Evolutionary conservation across 345 rosid genomes (phyloP), one percentile per base, ranked within the genome.

Genomic region (Euphorbia peplus): DNA sequence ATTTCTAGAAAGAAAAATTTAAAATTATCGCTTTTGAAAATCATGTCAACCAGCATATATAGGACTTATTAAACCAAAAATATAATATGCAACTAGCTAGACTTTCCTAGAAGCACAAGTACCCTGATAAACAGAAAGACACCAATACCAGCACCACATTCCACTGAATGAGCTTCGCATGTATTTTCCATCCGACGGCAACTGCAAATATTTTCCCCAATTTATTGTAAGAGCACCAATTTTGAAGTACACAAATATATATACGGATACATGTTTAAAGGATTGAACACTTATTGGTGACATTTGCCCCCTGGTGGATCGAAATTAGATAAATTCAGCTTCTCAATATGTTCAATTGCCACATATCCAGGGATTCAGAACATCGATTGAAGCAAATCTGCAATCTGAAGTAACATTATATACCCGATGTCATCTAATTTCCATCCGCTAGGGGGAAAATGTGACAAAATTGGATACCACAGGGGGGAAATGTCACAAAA

Each of bases 121-220:
- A 95, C 98, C 92, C 76, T 84, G 75, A 95, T 87, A 80, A 88
- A 79, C 76, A 95, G 80, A 67, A 86, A 95, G 32, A 95, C 96
- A 67, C 93, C 92, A 60, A 75, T 87, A 56, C 99, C 98, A 70
- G 96, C 86, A 67, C 96, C 92, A 37, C 99, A 95, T 55, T 75
- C 59, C 76, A 76, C 59, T 73, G 98, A 85, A 86, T 95, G 99
- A 70, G 74, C 71, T 61, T 77, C 83, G 75, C 92, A 87, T 61
- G 83, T 83, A 48, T 76, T 91, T 69, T 88, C 89, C 77, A 96
- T 93, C 69, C 51, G 46, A 65, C 22, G 55, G 60, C 42, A 66
- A 19, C 8, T 57, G 32, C 37, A 50, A 52, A 42, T 22, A 13
- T 35, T 46, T 18, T 32, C 41, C 68, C 35, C 47, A 63, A 46